Conservation (phyloP, 306 rosid species). For the Amphicarpaea edgeworthii region DNA sequence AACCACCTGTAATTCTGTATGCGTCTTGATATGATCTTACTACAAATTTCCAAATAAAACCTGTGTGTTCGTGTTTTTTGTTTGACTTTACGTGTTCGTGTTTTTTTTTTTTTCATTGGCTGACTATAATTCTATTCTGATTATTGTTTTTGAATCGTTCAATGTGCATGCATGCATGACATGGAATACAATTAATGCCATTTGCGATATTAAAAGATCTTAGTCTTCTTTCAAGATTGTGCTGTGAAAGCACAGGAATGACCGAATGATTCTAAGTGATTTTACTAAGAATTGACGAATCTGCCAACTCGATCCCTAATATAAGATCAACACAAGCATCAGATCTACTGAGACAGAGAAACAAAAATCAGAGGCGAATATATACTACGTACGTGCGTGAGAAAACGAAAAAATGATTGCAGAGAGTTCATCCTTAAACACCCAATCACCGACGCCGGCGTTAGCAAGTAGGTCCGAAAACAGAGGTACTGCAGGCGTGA, state of each 20-base stretch:
- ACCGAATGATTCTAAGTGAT: not conserved
- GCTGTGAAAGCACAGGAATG: not conserved
- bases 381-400: too few relatives aligned
- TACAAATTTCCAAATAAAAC: too few relatives aligned
- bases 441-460: not conserved
- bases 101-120: not conserved
- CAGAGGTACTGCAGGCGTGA: not conserved
- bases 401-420: slow-evolving; percentile 47
- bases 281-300: not conserved
- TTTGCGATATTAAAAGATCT: not conserved
- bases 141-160: not conserved
- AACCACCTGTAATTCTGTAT: too few relatives aligned
- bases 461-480: not conserved
- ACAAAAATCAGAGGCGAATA: too few relatives aligned
- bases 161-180: not conserved
- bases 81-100: too few relatives aligned
- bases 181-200: not conserved
- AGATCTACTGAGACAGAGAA: not conserved
- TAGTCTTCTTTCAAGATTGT: too few relatives aligned
- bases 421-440: slow-evolving; percentile 24
- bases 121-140: not conserved
- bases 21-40: too few relatives aligned
- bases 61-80: too few relatives aligned
- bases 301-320: not conserved
- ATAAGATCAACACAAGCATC: not conserved